phyloP scores from a whole-genome alignment of 345 rosid genomes.

The Geranium brycei region DNA sequence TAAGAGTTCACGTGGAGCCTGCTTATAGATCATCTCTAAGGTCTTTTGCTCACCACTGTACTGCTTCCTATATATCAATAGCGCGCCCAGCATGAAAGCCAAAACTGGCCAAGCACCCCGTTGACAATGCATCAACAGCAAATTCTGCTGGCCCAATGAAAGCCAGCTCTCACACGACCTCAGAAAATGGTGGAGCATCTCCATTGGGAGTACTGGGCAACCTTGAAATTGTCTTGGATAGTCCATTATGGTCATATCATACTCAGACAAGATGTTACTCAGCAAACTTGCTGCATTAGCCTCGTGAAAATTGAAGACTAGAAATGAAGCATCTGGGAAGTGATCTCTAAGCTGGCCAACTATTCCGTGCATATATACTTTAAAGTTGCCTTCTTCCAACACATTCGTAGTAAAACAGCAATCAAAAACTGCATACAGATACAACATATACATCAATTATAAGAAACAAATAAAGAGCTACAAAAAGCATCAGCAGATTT shows the following conservation, averaged over 20 bases:
- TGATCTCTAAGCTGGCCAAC: slow-evolving; percentile 60
- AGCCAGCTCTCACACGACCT: slow-evolving; percentile 96
- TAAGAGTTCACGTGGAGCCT: slow-evolving; percentile 85
- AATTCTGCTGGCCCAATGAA: slow-evolving; percentile 59
- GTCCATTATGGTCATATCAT: slow-evolving; percentile 87
- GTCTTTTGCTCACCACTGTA: slow-evolving; percentile 76
- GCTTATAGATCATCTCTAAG: slow-evolving; percentile 81
- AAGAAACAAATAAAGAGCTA: not conserved
- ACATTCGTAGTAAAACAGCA: slow-evolving; percentile 69
- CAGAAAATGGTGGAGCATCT: slow-evolving; percentile 80
- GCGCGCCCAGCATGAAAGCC: slow-evolving; percentile 74
- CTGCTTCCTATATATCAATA: slow-evolving; percentile 74
- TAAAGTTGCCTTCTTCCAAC: slow-evolving; percentile 51
- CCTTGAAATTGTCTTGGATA: slow-evolving; percentile 92
- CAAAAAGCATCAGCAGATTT: not conserved
- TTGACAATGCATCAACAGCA: slow-evolving; percentile 84
- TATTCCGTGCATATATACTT: slow-evolving; percentile 49
- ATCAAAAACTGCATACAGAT: slow-evolving; percentile 52
- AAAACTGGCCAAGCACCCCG: slow-evolving; percentile 80
- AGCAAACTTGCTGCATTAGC: slow-evolving; percentile 44
- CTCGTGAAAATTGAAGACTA: slow-evolving; percentile 83
- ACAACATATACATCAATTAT: not conserved
- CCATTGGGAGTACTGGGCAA: slow-evolving; percentile 71
- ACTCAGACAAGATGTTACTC: slow-evolving; percentile 46
- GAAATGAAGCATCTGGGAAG: slow-evolving; percentile 61